Base-by-base conservation (phyloP, 805 yeast species). In the Cephaloascus fragrans region DNA sequence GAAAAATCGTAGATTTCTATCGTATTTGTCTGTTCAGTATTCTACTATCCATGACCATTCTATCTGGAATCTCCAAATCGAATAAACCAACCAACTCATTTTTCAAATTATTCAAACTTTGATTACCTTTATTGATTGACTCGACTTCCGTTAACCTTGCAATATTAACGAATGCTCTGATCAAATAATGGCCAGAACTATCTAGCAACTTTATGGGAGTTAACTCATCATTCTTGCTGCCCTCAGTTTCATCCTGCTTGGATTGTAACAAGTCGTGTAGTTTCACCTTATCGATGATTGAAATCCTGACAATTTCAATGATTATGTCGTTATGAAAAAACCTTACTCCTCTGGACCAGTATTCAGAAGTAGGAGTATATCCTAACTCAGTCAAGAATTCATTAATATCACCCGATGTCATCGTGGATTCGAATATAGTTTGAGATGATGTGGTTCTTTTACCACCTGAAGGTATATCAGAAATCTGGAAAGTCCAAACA, bases 1-100 rank as follows among this genome's bases (percentile, higher is more conserved):
- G n/a, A n/a, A n/a, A n/a, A n/a, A n/a, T n/a, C n/a, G n/a, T n/a
- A n/a, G n/a, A n/a, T n/a, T n/a, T n/a, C n/a, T n/a, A 23, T 23
- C 26, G 14, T 16, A 20, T 17, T 34, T 19, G 32, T 34, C 17
- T 38, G 29, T 3, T 18, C 39, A 20, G 64, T 58, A 40, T 55
- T 47, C 95, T 71, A 1, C 89, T 76, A 55, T 88, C 96, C 87
- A 88, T 85, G 19, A 70, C 65, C 52, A 75, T 76, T 44, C 96
- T 69, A 51, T 85, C 93, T 4, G 95, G 95, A 26, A 83, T 73
- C 16, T 67, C 75, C 36, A 89, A 65, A 36, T 76, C 75, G 6
- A 89, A 69, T 37, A 87, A 63, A 12, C 88, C 88, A 41, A 69
- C 62, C 43, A 89, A 61, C 37, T 80, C 85, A 16, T 65, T 75